A percentile compares a stretch with the other conserved stretches of the same genome.
Evolutionary conservation across 2,329 filamentous ascomycete genomes (phyloP).

Genomic region (Fusarium ramigenum): DNA sequence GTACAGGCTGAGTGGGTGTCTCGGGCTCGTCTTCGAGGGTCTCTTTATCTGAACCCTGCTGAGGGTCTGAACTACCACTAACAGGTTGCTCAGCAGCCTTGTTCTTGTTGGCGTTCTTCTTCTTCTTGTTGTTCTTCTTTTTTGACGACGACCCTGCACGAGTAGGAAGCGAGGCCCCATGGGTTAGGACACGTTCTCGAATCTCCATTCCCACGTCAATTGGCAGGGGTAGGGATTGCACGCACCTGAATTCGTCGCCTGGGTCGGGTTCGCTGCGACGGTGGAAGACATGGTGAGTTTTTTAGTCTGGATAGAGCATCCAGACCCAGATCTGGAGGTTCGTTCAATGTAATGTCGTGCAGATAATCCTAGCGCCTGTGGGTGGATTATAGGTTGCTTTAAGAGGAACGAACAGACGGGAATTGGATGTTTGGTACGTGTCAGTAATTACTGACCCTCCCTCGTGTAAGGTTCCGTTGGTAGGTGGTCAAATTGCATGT

Average conservation of each 20-base stretch:
- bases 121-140: constrained; percentile 69
- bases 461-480: constrained; percentile 11
- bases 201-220: constrained; percentile 35
- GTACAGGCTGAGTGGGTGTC: constrained; percentile 48
- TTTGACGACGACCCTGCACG: constrained; percentile 54
- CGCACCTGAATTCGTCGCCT: constrained; percentile 51
- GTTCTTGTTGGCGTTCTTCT: constrained; percentile 63
- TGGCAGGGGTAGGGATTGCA: constrained; percentile 39
- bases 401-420: constrained; percentile 21
- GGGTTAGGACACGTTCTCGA: constrained; percentile 46
- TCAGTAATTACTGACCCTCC: constrained; percentile 22
- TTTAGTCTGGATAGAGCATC: constrained; percentile 37
- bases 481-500: constrained; percentile 30
- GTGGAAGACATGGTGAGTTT: constrained; percentile 53
- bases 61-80: constrained; percentile 47
- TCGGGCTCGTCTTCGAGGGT: constrained; percentile 58
- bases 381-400: constrained; percentile 15
- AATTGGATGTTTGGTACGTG: constrained; percentile 20
- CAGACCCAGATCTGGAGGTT: constrained; percentile 6
- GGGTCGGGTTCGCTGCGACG: constrained; percentile 48
- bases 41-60: constrained; percentile 52
- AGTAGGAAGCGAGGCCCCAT: constrained; percentile 34
- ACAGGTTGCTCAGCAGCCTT: constrained; percentile 52
- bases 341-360: constrained; percentile 31
- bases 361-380: constrained; percentile 20